These are phyloP conservation scores for Castanospermum australe DNA, from an alignment of 306 rosid species.

Conservation along the genomic window DNA sequence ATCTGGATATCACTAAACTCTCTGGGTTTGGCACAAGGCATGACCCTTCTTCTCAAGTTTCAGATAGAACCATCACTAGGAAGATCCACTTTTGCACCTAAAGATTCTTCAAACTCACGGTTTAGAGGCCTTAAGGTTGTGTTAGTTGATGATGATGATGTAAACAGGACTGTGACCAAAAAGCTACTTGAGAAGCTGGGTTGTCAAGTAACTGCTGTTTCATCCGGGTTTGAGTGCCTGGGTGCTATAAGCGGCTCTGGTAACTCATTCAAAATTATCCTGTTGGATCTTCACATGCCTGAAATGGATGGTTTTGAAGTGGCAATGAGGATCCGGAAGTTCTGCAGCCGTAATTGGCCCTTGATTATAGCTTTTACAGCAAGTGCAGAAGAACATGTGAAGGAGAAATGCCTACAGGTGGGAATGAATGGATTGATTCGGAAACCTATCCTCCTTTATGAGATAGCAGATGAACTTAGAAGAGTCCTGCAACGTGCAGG, in stretches of 20 bases:
- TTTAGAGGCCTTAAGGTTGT: slow-evolving; percentile 64
- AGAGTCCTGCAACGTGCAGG: slow-evolving; percentile 54
- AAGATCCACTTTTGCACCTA: slow-evolving; percentile 34
- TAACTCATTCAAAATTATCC: slow-evolving; percentile 44
- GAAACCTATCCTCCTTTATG: slow-evolving; percentile 67
- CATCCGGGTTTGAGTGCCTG: slow-evolving; percentile 77
- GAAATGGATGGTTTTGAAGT: slow-evolving; percentile 84
- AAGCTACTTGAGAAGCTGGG: slow-evolving; percentile 86
- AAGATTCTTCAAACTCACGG: slow-evolving; percentile 39
- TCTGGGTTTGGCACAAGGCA: slow-evolving; percentile 57
- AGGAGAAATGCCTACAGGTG: slow-evolving; percentile 62
- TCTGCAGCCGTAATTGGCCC: slow-evolving; percentile 59
- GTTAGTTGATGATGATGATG: slow-evolving; percentile 64
- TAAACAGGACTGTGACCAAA: slow-evolving; percentile 72
- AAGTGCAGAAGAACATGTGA: slow-evolving; percentile 64
- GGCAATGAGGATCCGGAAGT: slow-evolving; percentile 61
- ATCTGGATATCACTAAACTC: slow-evolving; percentile 59
- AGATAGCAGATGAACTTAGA: slow-evolving; percentile 63
- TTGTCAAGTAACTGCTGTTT: slow-evolving; percentile 64
- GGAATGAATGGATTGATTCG: slow-evolving; percentile 82
- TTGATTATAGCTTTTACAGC: slow-evolving; percentile 68
- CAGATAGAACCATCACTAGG: slow-evolving; percentile 44
- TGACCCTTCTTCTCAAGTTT: slow-evolving; percentile 74
- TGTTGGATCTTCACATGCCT: slow-evolving; percentile 86
- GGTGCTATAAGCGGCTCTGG: slow-evolving; percentile 42